Conservation (phyloP, 2,329 filamentous ascomycete species). For the Akanthomyces uredinophilus region DNA sequence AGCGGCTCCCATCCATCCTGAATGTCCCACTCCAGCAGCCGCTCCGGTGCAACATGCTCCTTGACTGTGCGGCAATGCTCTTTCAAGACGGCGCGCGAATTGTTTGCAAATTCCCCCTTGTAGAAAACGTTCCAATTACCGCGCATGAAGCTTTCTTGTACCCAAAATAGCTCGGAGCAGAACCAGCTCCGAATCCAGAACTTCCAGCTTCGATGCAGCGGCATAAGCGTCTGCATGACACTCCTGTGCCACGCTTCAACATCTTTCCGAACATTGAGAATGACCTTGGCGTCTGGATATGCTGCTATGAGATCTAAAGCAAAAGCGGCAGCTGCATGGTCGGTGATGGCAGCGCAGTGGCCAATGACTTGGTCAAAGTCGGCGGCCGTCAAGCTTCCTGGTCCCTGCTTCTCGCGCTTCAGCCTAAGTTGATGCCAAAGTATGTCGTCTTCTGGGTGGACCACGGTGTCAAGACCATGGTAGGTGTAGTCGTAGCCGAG, state of each 20-base stretch:
- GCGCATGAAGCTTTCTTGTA: neutral
- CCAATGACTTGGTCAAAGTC: slow-evolving; percentile 14
- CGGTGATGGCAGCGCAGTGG: slow-evolving; percentile 13
- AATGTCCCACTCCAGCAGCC: slow-evolving; percentile 33
- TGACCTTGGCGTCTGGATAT: slow-evolving; percentile 39
- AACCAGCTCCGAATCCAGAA: slow-evolving; percentile 22
- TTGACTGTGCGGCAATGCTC: neutral
- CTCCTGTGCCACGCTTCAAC: slow-evolving; percentile 35
- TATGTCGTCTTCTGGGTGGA: slow-evolving; percentile 2
- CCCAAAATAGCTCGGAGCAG: slow-evolving; percentile 29
- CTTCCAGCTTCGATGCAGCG: neutral
- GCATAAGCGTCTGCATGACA: slow-evolving; percentile 20
- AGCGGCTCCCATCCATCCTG: slow-evolving; percentile 38
- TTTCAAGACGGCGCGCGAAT: neutral
- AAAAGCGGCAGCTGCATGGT: slow-evolving; percentile 15
- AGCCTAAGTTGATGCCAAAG: neutral
- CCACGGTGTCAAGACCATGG: slow-evolving; percentile 7
- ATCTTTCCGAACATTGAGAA: slow-evolving; percentile 34
- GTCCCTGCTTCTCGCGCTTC: slow-evolving; percentile 1
- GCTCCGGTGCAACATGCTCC: slow-evolving; percentile 20
- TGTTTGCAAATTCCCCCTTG: neutral
- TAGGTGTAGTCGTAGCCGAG: slow-evolving; percentile 14
- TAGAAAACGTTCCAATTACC: neutral
- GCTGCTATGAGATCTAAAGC: slow-evolving; percentile 4
- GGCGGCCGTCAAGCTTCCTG: neutral